A percentile compares a stretch with the other conserved stretches of the same genome.
Evolutionary conservation across 164 flowering plant genomes (phyloP).

Genomic region (Taxillus chinensis): DNA sequence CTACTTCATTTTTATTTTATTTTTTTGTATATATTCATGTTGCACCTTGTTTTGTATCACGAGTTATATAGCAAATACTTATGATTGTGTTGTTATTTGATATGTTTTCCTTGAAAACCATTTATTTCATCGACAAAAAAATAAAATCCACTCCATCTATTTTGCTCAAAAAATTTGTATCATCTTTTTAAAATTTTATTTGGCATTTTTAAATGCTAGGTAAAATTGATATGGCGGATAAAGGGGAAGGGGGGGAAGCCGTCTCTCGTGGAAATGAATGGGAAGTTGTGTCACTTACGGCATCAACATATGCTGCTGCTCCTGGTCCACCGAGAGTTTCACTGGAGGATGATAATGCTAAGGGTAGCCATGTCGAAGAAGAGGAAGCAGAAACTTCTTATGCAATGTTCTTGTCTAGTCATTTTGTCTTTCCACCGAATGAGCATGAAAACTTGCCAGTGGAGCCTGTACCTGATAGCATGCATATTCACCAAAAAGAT

Average conservation of each 20-base stretch:
- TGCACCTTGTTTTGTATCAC: too few relatives aligned
- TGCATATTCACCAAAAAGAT: slow-evolving; percentile 28
- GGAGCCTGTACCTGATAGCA: slow-evolving; percentile 19
- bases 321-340: slow-evolving; percentile 49
- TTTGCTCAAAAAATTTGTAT: too few relatives aligned
- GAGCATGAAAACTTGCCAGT: slow-evolving; percentile 62
- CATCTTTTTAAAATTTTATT: too few relatives aligned
- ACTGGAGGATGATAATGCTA: slow-evolving; percentile 20
- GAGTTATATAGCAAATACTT: too few relatives aligned
- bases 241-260: slow-evolving; percentile 24
- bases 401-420: slow-evolving; percentile 80
- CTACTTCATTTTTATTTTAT: too few relatives aligned
- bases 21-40: too few relatives aligned
- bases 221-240: not conserved
- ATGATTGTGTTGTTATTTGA: too few relatives aligned
- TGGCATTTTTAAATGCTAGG: too few relatives aligned
- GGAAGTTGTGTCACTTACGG: slow-evolving; percentile 99
- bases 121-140: too few relatives aligned
- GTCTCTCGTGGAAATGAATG: slow-evolving; percentile 76
- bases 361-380: slow-evolving; percentile 9
- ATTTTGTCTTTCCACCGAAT: slow-evolving; percentile 81
- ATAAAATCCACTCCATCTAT: too few relatives aligned
- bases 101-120: too few relatives aligned
- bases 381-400: slow-evolving; percentile 42
- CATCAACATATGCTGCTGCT: slow-evolving; percentile 87